Conservation (phyloP, 768 basidiomycete species). For the Suillus placidus region DNA sequence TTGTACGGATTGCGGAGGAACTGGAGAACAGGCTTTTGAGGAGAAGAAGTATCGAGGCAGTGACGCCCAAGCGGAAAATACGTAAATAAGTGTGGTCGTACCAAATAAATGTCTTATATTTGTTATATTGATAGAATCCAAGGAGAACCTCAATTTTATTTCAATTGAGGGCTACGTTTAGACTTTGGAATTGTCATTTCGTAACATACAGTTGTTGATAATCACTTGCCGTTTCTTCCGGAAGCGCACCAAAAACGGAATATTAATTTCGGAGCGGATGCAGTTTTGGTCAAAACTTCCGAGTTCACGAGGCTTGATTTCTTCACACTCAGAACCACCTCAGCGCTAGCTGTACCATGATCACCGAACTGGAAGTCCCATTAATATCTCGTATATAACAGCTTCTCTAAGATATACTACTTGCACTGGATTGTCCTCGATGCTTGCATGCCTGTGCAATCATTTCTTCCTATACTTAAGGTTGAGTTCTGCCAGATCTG, state of each 20-base stretch:
- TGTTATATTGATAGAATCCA: constrained; percentile 32
- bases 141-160: constrained; percentile 36
- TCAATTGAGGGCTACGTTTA: constrained; percentile 34
- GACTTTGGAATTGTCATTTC: constrained; percentile 26
- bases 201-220: constrained; percentile 7
- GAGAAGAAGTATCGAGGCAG: constrained; percentile 37
- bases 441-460: constrained; percentile 3
- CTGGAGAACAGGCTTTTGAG: constrained; percentile 35
- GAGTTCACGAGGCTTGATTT: neutral
- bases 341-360: neutral
- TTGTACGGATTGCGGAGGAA: constrained; percentile 28
- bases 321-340: constrained; percentile 4
- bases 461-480: constrained; percentile 5
- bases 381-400: neutral
- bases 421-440: constrained; percentile 6
- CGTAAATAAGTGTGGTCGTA: constrained; percentile 28
- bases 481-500: constrained; percentile 18
- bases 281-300: neutral
- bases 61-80: constrained; percentile 35
- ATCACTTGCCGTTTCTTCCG: constrained; percentile 8
- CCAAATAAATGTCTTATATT: constrained; percentile 24
- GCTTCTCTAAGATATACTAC: neutral
- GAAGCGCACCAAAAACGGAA: constrained; percentile 3
- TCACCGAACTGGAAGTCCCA: neutral
- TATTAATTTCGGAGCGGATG: constrained; percentile 9